These are phyloP conservation scores for Escallonia rubra DNA, from an alignment of 129 eudicot genomes.

Conservation along the genomic window DNA sequence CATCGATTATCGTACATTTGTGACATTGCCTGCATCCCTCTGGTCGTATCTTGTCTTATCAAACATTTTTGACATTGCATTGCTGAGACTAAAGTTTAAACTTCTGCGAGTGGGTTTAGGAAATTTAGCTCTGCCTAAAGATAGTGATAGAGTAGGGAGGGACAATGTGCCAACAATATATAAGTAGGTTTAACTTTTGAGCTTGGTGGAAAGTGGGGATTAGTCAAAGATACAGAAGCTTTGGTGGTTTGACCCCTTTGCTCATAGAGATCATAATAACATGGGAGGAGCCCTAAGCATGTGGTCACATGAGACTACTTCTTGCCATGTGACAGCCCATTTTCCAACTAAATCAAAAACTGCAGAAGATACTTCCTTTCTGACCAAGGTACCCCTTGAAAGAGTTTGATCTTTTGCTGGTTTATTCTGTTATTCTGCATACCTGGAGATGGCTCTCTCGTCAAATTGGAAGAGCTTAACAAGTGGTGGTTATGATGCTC, in stretches of 20 bases:
- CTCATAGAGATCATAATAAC: constrained; percentile 45
- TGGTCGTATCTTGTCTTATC: too few relatives aligned
- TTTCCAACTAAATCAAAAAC: constrained; percentile 44
- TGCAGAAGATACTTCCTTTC: constrained; percentile 9
- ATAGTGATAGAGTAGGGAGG: constrained; percentile 2
- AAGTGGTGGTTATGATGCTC: constrained; percentile 19
- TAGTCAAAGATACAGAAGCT: constrained; percentile 27
- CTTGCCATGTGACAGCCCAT: constrained; percentile 59
- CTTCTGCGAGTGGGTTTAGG: not conserved
- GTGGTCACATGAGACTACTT: constrained; percentile 55
- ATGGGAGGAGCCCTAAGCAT: constrained; percentile 62
- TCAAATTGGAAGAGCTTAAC: constrained; percentile 11
- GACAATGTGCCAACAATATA: not conserved
- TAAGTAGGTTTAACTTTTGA: constrained; percentile 3
- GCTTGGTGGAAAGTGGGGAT: constrained; percentile 24
- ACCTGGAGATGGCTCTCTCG: constrained; percentile 13
- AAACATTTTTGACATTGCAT: too few relatives aligned
- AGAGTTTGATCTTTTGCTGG: constrained; percentile 4
- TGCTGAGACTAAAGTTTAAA: too few relatives aligned
- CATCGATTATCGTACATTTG: not conserved
- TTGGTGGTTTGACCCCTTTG: constrained; percentile 25
- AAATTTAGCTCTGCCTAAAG: not conserved
- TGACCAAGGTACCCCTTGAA: constrained; percentile 30
- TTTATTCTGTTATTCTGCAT: constrained; percentile 9
- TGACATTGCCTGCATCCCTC: not conserved